A percentile compares a stretch with the other conserved stretches of the same genome.
Evolutionary conservation across 768 basidiomycete genomes (phyloP).

Genomic region (Asterophora lycoperdoides): DNA sequence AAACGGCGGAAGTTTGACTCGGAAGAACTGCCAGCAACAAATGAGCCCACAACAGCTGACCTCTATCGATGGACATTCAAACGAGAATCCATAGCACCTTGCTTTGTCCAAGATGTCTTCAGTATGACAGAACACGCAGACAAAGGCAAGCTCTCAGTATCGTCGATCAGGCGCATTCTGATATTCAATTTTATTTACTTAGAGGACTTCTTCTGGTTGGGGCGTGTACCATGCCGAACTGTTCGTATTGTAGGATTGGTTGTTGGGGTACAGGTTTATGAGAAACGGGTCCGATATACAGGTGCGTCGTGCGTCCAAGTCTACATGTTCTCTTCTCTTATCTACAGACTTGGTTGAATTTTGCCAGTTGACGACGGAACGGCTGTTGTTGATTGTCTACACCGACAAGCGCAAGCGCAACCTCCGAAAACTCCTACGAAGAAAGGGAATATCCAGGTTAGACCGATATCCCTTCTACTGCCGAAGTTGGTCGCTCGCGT

Average conservation of each 20-base stretch:
- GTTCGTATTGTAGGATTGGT: constrained; percentile 60
- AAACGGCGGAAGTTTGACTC: constrained; percentile 15
- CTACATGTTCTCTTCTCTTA: too few relatives aligned
- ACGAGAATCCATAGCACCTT: constrained; percentile 49
- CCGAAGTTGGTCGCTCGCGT: constrained; percentile 36
- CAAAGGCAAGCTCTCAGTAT: constrained; percentile 23
- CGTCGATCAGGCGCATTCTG: neutral
- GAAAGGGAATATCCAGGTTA: constrained; percentile 15
- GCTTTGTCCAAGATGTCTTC: constrained; percentile 51
- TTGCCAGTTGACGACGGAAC: constrained; percentile 73
- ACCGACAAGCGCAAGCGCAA: constrained; percentile 32
- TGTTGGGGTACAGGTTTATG: constrained; percentile 57
- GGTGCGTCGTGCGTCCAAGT: too few relatives aligned
- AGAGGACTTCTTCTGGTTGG: constrained; percentile 72
- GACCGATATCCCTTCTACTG: constrained; percentile 13
- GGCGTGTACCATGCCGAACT: constrained; percentile 63
- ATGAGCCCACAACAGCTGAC: constrained; percentile 22
- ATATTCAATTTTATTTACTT: constrained; percentile 2
- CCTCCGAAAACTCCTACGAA: constrained; percentile 21
- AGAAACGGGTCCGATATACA: constrained; percentile 56
- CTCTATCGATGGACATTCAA: constrained; percentile 56
- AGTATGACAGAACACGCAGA: constrained; percentile 36
- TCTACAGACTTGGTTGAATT: too few relatives aligned
- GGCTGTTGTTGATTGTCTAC: constrained; percentile 62
- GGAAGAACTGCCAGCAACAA: neutral